These are phyloP conservation scores for Chrysanthemum makinoi DNA, from an alignment of 129 eudicot genomes.

Conservation along the genomic window DNA sequence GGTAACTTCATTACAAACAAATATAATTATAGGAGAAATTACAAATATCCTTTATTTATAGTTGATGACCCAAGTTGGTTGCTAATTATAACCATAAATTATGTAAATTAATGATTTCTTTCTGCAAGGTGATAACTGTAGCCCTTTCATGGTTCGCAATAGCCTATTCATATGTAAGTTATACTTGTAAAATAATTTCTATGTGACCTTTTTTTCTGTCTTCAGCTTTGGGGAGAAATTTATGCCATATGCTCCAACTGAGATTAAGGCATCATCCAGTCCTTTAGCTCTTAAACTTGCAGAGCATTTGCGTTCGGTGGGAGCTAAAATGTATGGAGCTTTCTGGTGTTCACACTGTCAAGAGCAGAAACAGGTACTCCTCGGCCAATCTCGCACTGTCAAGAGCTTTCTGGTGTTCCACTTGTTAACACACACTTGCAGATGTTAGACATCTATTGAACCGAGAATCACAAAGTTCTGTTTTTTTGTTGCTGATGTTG, in stretches of 20 bases:
- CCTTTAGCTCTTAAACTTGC: slow-evolving; percentile 85
- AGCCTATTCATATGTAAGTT: not conserved
- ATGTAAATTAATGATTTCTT: no score
- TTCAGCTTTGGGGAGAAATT: slow-evolving; percentile 53
- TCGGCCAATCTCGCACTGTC: no score
- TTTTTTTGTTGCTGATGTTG: not conserved
- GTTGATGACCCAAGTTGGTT: no score
- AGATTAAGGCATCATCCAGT: slow-evolving; percentile 64
- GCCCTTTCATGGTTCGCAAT: no score
- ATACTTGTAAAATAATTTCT: slow-evolving; percentile 13
- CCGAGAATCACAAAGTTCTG: not conserved
- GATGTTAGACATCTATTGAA: slow-evolving; percentile 5
- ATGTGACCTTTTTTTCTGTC: not conserved
- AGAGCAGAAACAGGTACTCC: slow-evolving; percentile 88
- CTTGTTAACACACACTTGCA: slow-evolving; percentile 31
- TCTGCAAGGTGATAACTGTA: no score
- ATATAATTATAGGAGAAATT: no score
- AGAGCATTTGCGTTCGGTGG: slow-evolving; percentile 71
- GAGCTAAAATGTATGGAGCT: slow-evolving; percentile 98
- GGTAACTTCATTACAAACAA: slow-evolving; percentile 38
- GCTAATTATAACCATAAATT: no score
- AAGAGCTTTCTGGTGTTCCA: slow-evolving; percentile 95
- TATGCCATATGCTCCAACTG: slow-evolving; percentile 60
- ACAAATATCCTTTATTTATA: no score
- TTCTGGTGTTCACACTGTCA: slow-evolving; percentile 97